phyloP scores from a whole-genome alignment of 345 rosid species.

The Odontarrhena argentea region DNA sequence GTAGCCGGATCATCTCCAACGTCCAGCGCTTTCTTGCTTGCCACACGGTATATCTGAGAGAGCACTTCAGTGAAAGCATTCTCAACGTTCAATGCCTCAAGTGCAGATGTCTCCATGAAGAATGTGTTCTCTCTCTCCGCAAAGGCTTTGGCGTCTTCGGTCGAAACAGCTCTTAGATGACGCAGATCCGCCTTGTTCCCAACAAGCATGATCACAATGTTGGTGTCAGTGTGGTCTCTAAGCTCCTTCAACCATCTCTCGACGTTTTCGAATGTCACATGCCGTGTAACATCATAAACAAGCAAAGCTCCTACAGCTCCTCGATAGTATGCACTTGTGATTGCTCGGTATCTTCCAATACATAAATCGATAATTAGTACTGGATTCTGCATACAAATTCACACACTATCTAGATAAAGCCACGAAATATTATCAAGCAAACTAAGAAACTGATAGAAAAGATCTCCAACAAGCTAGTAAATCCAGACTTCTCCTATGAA shows the following conservation, averaged over 20 bases:
- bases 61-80: slow-evolving; percentile 81
- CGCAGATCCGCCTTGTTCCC: slow-evolving; percentile 90
- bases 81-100: slow-evolving; percentile 78
- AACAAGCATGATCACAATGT: slow-evolving; percentile 83
- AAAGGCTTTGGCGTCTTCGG: slow-evolving; percentile 67
- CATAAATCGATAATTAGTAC: slow-evolving; percentile 18
- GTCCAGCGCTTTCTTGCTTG: slow-evolving; percentile 68
- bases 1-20: slow-evolving; percentile 65
- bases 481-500: background rate
- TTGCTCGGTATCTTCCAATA: slow-evolving; percentile 72
- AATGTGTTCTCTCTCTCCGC: slow-evolving; percentile 73
- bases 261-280: slow-evolving; percentile 81
- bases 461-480: background rate
- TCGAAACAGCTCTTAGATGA: slow-evolving; percentile 76
- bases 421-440: background rate
- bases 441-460: background rate
- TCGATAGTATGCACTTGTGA: slow-evolving; percentile 90
- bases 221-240: slow-evolving; percentile 79
- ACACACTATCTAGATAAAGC: background rate
- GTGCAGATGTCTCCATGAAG: slow-evolving; percentile 94
- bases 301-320: slow-evolving; percentile 92
- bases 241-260: slow-evolving; percentile 94
- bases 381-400: background rate
- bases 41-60: slow-evolving; percentile 76
- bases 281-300: slow-evolving; percentile 80